Base-by-base conservation (phyloP, 306 rosid species). In the Luffa aegyptiaca region DNA sequence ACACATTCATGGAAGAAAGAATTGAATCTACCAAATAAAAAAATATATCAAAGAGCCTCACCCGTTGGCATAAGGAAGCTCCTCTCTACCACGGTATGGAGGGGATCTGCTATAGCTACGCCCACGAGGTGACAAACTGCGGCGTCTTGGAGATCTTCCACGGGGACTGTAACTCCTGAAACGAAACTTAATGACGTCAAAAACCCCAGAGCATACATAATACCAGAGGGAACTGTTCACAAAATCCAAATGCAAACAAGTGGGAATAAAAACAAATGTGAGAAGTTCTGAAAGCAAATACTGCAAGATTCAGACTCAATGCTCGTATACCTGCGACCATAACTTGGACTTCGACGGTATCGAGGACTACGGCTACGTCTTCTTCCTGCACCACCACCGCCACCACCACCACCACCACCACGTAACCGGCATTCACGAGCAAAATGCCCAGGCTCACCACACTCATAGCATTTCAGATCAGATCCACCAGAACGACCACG, bases 401-500 rank as follows among this genome's bases (percentile, higher is more conserved):
- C 93, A 8, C 90, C 96, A 73, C 97, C 89, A 62, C 94, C 91
- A 13, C 90, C 95, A 75, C 97, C 88, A 74, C 97, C 97, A 80
- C 98, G 97, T 66, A 80, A 17, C 77, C 96, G 97, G 33, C 98
- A 95, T 81, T 95, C 98, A 44, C 98, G 97, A 59, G 98, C 98
- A 89, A 95, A 95, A 77, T 95, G 98, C 57, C 98, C 98, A 58
- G 98, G 93, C 83, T 95, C 98, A 86, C 98, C 98, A 84, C 98
- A 95, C 87, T 95, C 98, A 0, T 95, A 95, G 78, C 99, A 95
- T 80, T 95, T 95, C 91, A 95, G 81, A 87, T 93, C 99, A 85
- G 99, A 95, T 78, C 99, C 97, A 2, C 99, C 97, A 52, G 91
- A 86, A 2, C 99, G 93, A 52, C 99, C 97, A 73, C 96, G 88